Base-by-base conservation (phyloP, 1,284 basidiomycete species). In the Leccinum subspadiceum region DNA sequence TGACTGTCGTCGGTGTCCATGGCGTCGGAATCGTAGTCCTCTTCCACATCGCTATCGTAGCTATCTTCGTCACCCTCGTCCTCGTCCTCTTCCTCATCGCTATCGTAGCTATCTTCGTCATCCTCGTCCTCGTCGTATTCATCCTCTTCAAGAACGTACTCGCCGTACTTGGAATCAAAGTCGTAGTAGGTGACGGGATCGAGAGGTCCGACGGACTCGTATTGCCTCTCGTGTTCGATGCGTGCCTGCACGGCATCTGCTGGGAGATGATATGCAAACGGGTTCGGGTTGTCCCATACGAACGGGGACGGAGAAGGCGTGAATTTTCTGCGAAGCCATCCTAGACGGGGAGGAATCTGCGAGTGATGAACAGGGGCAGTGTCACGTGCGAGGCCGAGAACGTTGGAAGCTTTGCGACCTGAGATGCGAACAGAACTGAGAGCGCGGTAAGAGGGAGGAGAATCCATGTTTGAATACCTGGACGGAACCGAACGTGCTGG, bases 261-360 rank as follows among this genome's bases (percentile, higher is more conserved):
- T 7, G 13, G 48, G 6, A 5, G 22, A 20, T 8, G 13, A 5
- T 2, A n/a, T 26, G 24, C 48, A 22, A 70, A 70, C 0, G 68
- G 68, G 54, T 70, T 46, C 0, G 12, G 15, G 7, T 54, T 51
- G 59, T 69, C 67, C 68, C 68, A 69, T 5, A 62, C 59, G 50
- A 68, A 49, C 22, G 48, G 4, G 22, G 46, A 22, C 7, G 13
- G 46, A 7, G 46, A 22, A 24, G 46, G 20, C 12, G 13, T 5
- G 7, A 13, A 13, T 7, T 52, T 52, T 1, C 5, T 53, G 31
- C 51, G 29, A 41, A 22, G 51, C 22, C 24, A 46, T 20, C 6
- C 4, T 24, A 26, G 48, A 49, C 48, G 48, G 15, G 15, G 13
- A n/a, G 48, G 48, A 24, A 49, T 8, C 8, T 15, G 22, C 13